These are phyloP conservation scores for Diaporthe nobilis DNA, from an alignment of 2,329 filamentous ascomycete species.

Conservation along the genomic window DNA sequence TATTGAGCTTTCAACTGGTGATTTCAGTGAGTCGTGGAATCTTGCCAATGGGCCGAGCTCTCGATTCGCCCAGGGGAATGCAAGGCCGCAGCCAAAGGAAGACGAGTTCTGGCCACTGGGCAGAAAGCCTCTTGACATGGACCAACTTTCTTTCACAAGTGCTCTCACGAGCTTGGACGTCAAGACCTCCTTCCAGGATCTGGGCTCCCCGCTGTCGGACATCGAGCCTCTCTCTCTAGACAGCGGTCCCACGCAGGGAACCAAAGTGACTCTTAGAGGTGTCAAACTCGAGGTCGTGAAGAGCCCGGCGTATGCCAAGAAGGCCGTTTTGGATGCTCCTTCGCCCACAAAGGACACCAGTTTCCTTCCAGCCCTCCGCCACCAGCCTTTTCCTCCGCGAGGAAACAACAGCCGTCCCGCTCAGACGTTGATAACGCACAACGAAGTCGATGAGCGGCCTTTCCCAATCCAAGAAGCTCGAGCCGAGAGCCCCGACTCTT, in stretches of 20 bases:
- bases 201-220: constrained; percentile 25
- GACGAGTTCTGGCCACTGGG: constrained; percentile 43
- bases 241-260: neutral
- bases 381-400: constrained; percentile 20
- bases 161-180: constrained; percentile 44
- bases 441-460: constrained; percentile 22
- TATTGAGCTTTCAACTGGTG: constrained; percentile 27
- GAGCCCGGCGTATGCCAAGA: constrained; percentile 36
- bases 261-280: constrained; percentile 21
- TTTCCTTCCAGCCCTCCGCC: constrained; percentile 20
- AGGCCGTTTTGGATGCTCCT: neutral
- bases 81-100: constrained; percentile 14
- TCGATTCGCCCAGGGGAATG: constrained; percentile 10
- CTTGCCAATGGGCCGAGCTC: constrained; percentile 16
- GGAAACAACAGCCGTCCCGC: neutral
- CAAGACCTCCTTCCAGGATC: constrained; percentile 38
- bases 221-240: constrained; percentile 36
- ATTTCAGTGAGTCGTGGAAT: constrained; percentile 15
- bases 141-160: constrained; percentile 45
- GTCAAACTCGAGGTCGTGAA: constrained; percentile 23
- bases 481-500: constrained; percentile 45
- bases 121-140: constrained; percentile 46
- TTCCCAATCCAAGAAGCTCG: neutral
- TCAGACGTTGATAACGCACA: constrained; percentile 10
- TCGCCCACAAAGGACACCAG: constrained; percentile 23